These are phyloP conservation scores for Hirschfeldia incana DNA, from an alignment of 345 rosid species.

Conservation along the genomic window DNA sequence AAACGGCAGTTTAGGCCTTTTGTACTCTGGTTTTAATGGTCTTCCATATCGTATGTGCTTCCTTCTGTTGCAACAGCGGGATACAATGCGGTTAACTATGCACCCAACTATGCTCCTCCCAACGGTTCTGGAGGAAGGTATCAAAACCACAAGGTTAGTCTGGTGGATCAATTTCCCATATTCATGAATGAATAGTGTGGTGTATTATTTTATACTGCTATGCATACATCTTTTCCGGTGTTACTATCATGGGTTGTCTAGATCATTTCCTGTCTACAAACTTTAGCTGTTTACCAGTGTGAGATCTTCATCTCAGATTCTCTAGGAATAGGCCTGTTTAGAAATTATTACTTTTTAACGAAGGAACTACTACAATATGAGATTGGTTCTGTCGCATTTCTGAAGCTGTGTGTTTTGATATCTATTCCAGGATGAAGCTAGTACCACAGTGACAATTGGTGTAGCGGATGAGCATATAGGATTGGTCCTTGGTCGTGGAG, in stretches of 20 bases:
- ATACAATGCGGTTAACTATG: constrained; percentile 63
- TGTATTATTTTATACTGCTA: neutral
- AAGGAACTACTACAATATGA: neutral
- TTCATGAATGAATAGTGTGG: neutral
- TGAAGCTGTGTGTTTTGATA: constrained; percentile 18
- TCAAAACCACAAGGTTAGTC: constrained; percentile 79
- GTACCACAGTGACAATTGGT: constrained; percentile 75
- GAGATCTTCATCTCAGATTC: constrained; percentile 1
- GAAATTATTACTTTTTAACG: neutral
- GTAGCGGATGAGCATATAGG: constrained; percentile 93
- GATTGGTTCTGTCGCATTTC: neutral
- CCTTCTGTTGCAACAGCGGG: constrained; percentile 82
- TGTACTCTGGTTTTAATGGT: constrained; percentile 73
- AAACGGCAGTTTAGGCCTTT: constrained; percentile 64
- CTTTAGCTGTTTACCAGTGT: neutral
- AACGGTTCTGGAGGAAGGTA: constrained; percentile 73
- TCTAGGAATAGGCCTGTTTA: neutral
- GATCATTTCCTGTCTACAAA: neutral
- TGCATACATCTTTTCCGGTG: neutral
- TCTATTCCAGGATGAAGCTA: constrained; percentile 69
- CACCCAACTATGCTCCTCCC: constrained; percentile 70
- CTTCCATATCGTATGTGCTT: constrained; percentile 60
- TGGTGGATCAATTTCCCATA: neutral
- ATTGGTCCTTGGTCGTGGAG: constrained; percentile 97
- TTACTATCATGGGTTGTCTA: neutral